Base-by-base conservation (phyloP, 1,284 basidiomycete genomes). In the Cerioporus squamosus region DNA sequence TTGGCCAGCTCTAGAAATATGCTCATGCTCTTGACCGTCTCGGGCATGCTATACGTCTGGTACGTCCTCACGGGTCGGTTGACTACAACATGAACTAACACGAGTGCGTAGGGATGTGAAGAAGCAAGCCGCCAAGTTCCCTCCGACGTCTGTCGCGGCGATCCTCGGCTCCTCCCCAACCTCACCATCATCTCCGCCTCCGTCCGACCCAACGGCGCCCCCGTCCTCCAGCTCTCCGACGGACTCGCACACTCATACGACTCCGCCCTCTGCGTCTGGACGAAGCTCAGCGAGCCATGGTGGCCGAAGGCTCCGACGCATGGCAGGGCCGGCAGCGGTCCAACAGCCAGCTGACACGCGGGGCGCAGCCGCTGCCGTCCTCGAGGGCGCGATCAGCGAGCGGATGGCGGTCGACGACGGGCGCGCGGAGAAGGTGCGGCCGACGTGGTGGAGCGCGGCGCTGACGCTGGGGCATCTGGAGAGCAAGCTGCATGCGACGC, bases 381-480 rank as follows among this genome's bases (percentile, higher is more conserved):
- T 88, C 51, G 90, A 91, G 71, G 76, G 80, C 47, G 79, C 79
- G 36, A 80, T 89, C 53, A 75, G 77, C 46, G 82, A 83, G 66
- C 77, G 78, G 36, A 70, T 65, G 31, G 71, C 75, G 3, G 74
- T 79, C 44, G 66, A 68, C 29, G 70, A 67, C 39, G 71, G 53
- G 23, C 66, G 53, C 23, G 65, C 61, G 29, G 63, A 61, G 53
- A 81, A 73, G 61, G 75, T 75, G 53, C 76, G 83, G 46, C 87
- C 90, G 10, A 75, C 83, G 60, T 94, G 91, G 87, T 95, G 91
- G 90, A 81, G 74, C 57, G 77, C 86, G 5, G 92, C 93, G 15
- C 71, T 94, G 66, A 91, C 91, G 9, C 79, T 97, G 8, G 91
- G 89, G 2, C 93, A 96, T 74, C 77, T 95, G 57, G 95, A 97